phyloP scores from a whole-genome alignment of 1,284 basidiomycete species.

The Austroboletus novae-zelandiae region DNA sequence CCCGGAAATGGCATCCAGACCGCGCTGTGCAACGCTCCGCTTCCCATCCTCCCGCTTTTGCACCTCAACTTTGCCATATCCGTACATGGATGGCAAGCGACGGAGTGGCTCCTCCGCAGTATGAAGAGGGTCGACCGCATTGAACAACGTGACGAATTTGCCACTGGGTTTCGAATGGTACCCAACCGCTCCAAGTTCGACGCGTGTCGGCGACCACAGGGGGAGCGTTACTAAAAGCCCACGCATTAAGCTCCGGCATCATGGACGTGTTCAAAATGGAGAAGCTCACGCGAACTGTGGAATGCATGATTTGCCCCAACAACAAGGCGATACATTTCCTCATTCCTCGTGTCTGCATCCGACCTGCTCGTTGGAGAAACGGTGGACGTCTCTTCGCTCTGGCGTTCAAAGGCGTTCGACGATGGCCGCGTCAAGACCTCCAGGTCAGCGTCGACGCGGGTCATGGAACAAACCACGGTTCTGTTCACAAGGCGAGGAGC shows the following conservation, averaged over 20 bases:
- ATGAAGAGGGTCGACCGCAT: conserved; percentile 52
- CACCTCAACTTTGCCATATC: conserved; percentile 51
- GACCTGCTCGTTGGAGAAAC: conserved; percentile 45
- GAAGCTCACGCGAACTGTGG: conserved; percentile 60
- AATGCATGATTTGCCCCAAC: conserved; percentile 54
- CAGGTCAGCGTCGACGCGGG: not conserved
- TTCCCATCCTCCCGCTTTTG: conserved; percentile 49
- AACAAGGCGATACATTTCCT: conserved; percentile 59
- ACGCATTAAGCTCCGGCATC: conserved; percentile 1
- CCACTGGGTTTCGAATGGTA: conserved; percentile 64
- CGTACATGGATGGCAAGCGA: conserved; percentile 49
- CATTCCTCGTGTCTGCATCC: conserved; percentile 48
- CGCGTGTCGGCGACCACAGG: conserved; percentile 62
- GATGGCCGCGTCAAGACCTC: conserved; percentile 21
- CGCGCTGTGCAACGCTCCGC: conserved; percentile 51
- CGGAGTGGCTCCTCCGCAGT: conserved; percentile 32
- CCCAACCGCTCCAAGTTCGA: conserved; percentile 68
- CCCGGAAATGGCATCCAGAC: conserved; percentile 55
- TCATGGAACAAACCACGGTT: not conserved
- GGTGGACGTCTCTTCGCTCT: conserved; percentile 46
- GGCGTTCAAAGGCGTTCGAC: conserved; percentile 12
- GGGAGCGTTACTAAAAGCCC: conserved; percentile 57
- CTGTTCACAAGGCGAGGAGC: not conserved
- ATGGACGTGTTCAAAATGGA: not conserved
- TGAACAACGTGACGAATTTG: conserved; percentile 67